Evolutionary conservation across 495 filamentous ascomycete species (phyloP), one percentile per base, ranked within the genome.

Genomic region (Lentithecium fluviatile): DNA sequence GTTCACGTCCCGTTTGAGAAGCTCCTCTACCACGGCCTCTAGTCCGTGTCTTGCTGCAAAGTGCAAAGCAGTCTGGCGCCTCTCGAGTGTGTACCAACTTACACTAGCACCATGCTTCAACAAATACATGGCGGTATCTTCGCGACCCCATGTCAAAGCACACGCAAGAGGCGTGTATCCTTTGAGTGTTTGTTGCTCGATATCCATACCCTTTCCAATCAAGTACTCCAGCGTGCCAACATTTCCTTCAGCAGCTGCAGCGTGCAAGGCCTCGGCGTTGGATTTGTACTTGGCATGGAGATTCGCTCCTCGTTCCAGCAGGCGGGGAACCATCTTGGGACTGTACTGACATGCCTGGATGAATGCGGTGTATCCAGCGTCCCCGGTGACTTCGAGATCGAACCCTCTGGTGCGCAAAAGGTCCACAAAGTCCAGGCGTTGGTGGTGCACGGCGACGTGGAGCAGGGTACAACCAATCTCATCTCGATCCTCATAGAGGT

Each of bases 191-290:
- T 50, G 4, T 12, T 24, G 52, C 19, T 63, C 53, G 19, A 63
- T 63, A 46, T 63, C 37, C 29, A 57, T 20, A 6, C 32, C 53
- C 23, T 25, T 20, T 5, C 52, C 37, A 24, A 63, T 23, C 6
- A 63, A 36, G 21, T 52, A 43, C 21, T 56, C 17, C 21, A 63
- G 24, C n/a, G 60, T 48, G 11, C 51, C 36, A 1, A 57, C 36
- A 19, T 57, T 63, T 20, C 60, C 60, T 34, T 63, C 43, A 5
- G 60, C 53, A 11, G 60, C 60, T 4, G 60, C 60, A 4, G 60
- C 60, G 20, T 47, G 51, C 20, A 62, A 11, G n/a, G 45, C 60
- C 13, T 43, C 43, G 6, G 60, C 60, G 15, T 56, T 43, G 6
- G 60, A 52, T 26, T 40, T 55, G 25, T 62, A 62, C 19, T 45